phyloP scores from a whole-genome alignment of 805 yeast genomes.

The Teunomyces cretensis region DNA sequence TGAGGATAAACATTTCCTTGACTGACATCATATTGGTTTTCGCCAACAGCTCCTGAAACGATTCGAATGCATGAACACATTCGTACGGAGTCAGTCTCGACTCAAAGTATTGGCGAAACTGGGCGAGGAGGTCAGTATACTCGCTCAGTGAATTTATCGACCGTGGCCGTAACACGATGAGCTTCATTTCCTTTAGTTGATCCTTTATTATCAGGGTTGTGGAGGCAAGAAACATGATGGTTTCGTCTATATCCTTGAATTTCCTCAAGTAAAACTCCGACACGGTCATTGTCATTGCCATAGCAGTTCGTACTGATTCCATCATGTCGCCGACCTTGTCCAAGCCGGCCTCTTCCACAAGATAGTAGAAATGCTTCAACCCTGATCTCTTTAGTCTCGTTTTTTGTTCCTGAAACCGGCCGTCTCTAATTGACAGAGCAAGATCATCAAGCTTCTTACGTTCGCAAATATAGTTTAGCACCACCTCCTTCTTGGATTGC shows the following conservation, averaged over 20 bases:
- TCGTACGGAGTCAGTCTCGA: constrained; percentile 24
- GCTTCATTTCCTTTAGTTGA: constrained; percentile 29
- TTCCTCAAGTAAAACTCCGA: constrained; percentile 67
- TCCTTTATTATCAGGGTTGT: constrained; percentile 33
- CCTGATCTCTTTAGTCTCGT: constrained; percentile 69
- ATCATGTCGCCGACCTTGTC: constrained; percentile 43
- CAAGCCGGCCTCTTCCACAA: constrained; percentile 71
- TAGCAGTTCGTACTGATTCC: constrained; percentile 73
- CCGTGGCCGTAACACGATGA: constrained; percentile 53
- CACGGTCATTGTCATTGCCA: constrained; percentile 65
- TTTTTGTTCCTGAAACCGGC: constrained; percentile 87
- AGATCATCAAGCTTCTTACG: constrained; percentile 88
- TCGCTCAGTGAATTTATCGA: constrained; percentile 50
- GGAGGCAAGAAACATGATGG: constrained; percentile 58
- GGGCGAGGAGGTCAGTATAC: constrained; percentile 40
- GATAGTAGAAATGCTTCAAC: constrained; percentile 63
- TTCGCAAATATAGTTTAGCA: constrained; percentile 82
- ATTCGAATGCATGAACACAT: constrained; percentile 33
- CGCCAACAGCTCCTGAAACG: constrained; percentile 65
- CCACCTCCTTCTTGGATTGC: constrained; percentile 57
- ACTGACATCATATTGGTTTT: constrained; percentile 72
- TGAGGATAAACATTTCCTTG: constrained; percentile 68
- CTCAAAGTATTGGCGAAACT: constrained; percentile 48
- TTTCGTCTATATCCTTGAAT: constrained; percentile 72
- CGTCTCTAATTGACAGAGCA: constrained; percentile 78